phyloP scores from a whole-genome alignment of 192 early-diverging fungal genomes.

The Coemansia sp. region DNA sequence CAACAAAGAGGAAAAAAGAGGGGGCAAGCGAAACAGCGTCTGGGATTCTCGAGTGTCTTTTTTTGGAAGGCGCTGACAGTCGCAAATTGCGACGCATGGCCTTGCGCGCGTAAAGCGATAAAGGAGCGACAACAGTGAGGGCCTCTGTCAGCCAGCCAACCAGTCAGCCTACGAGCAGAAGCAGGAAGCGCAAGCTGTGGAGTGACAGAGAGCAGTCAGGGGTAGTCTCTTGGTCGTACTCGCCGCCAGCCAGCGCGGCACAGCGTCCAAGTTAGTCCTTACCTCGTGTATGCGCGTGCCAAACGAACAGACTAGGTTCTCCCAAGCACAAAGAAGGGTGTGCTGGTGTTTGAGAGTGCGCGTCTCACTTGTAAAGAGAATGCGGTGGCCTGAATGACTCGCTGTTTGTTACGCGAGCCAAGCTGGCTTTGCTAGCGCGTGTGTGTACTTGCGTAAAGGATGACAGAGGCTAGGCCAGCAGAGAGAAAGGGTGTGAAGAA shows the following conservation, averaged over 20 bases:
- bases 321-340: background rate
- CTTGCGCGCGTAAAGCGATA: background rate
- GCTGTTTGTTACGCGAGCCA: slow-evolving; percentile 1
- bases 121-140: background rate
- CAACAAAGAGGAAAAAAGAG: background rate
- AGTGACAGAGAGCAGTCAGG: background rate
- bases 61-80: too few species aligned
- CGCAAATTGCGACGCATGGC: too few species aligned
- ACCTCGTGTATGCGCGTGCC: slow-evolving; percentile 2
- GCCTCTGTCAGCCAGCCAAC: background rate
- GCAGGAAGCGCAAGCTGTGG: background rate
- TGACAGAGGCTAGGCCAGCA: too few species aligned
- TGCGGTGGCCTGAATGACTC: background rate
- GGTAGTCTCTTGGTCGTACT: background rate
- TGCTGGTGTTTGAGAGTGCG: background rate
- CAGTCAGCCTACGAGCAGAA: too few species aligned
- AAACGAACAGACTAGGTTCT: background rate
- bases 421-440: too few species aligned
- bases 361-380: background rate
- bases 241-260: background rate
- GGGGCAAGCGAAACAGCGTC: background rate
- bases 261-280: background rate
- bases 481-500: too few species aligned
- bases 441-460: too few species aligned
- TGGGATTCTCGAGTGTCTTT: background rate